Evolutionary conservation across 2,329 filamentous ascomycete genomes (phyloP), one percentile per base, ranked within the genome.

Genomic region (Diaporthe helianthi): DNA sequence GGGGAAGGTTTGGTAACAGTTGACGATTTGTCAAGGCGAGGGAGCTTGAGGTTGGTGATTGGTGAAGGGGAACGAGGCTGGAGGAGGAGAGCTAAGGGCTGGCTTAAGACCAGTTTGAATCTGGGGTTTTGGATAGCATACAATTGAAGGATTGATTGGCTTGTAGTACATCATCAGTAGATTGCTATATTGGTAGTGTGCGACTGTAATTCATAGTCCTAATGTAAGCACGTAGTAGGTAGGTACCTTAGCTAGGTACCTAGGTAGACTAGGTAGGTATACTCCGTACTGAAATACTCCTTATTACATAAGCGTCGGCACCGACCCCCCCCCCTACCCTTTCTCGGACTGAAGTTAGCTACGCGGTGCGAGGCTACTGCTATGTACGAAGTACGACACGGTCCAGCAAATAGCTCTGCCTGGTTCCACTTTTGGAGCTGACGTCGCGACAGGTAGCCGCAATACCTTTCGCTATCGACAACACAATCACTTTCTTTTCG

Each of bases 361-460:
- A 36, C 64, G 64, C 44, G 65, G 65, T 52, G 65, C 65, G 65
- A 58, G 52, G 44, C 65, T 36, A 58, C 58, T 33, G 44, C 44
- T 63, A 63, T 15, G 36, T 63, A 47, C 58, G 26, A 63, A 12
- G 36, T 63, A 47, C 58, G 26, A 63, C 58, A 63, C 58, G 44
- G 44, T 63, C 58, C 26, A 67, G 52, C 49, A 67, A 67, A 58
- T 33, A 58, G 65, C 52, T 58, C 24, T n/a, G n/a, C n/a, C n/a
- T 49, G 60, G 69, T 52, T 51, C 53, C 47, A 69, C 58, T 69
- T 52, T 44, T 31, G 38, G 33, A 52, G 55, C 63, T 69, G 54
- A 69, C 69, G 44, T 54, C 53, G 52, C 66, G 22, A 41, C 38
- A 41, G 22, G 31, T 49, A 17, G 15, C 17, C 67, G 31, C 53